Conservation (phyloP, 805 yeast genomes). For the Metschnikowia amazonensis region DNA sequence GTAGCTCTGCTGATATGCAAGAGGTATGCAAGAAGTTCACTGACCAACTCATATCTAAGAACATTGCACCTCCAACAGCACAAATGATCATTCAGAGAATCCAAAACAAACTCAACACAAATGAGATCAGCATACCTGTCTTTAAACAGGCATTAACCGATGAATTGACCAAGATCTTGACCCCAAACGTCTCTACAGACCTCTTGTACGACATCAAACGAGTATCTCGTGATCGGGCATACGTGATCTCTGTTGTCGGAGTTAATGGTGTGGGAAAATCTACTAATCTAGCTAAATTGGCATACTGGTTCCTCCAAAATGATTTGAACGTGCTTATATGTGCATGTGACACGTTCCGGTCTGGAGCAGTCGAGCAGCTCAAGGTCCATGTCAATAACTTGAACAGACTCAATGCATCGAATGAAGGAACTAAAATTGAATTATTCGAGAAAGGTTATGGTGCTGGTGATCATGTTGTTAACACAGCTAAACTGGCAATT, state of each 20-base stretch:
- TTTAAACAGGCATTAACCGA: slow-evolving; percentile 63
- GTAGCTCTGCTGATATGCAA: slow-evolving; percentile 46
- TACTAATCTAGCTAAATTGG: slow-evolving; percentile 88
- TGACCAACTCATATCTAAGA: slow-evolving; percentile 77
- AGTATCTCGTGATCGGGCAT: slow-evolving; percentile 52
- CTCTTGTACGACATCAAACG: slow-evolving; percentile 73
- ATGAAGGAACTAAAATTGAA: slow-evolving; percentile 50
- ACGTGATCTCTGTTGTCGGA: slow-evolving; percentile 95
- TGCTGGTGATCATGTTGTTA: slow-evolving; percentile 90
- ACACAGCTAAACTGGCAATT: slow-evolving; percentile 88
- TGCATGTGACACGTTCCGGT: slow-evolving; percentile 96
- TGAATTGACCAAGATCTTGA: slow-evolving; percentile 71
- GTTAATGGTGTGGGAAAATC: slow-evolving; percentile 98
- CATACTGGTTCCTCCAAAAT: slow-evolving; percentile 92
- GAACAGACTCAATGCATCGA: slow-evolving; percentile 56
- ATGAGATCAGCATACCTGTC: slow-evolving; percentile 66
- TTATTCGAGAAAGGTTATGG: slow-evolving; percentile 94
- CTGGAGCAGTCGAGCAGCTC: slow-evolving; percentile 98
- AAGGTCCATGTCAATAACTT: slow-evolving; percentile 89
- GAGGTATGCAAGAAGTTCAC: slow-evolving; percentile 63
- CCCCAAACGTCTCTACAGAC: slow-evolving; percentile 90
- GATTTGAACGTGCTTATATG: slow-evolving; percentile 82
- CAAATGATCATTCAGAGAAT: slow-evolving; percentile 66
- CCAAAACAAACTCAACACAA: slow-evolving; percentile 60
- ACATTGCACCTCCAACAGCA: slow-evolving; percentile 90